Percentiles rank a stretch among this genome's conserved stretches.
phyloP scores from a whole-genome alignment of 139 green algal species.

The Chlamydomonas sp. region DNA sequence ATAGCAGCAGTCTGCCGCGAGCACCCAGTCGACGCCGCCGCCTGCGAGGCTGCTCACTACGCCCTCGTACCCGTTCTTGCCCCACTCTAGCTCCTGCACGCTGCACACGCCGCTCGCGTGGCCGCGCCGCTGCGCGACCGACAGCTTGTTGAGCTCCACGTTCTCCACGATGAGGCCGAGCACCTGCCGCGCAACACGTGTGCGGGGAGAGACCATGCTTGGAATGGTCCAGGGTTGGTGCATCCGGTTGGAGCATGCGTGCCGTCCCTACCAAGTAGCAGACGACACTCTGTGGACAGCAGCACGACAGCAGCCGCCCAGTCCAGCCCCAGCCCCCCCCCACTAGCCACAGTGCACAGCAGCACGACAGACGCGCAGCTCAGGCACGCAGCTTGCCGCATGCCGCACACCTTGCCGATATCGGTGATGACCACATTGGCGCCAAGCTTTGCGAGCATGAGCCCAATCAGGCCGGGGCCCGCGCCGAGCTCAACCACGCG shows the following conservation, averaged over 20 bases:
- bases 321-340: no score
- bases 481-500: slow-evolving; percentile 44
- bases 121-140: slow-evolving; percentile 12
- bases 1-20: slow-evolving; percentile 48
- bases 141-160: slow-evolving; percentile 34
- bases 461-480: slow-evolving; percentile 40
- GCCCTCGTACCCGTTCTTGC: slow-evolving; percentile 21
- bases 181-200: no score
- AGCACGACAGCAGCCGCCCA: no score
- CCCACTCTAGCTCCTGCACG: slow-evolving; percentile 44
- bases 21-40: slow-evolving; percentile 28
- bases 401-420: slow-evolving; percentile 32
- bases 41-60: slow-evolving; percentile 10
- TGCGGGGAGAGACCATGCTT: no score
- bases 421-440: slow-evolving; percentile 48
- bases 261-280: no score
- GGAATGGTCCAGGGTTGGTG: no score
- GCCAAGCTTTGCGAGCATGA: slow-evolving; percentile 42
- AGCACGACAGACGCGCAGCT: no score
- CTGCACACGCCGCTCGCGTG: slow-evolving; percentile 14
- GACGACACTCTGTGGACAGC: no score
- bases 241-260: no score
- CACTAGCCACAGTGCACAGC: no score
- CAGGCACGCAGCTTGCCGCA: no score
- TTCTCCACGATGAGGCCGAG: slow-evolving; percentile 38